Evolutionary conservation across 768 basidiomycete species (phyloP).

Genomic region (Steccherinum ochraceum): DNA sequence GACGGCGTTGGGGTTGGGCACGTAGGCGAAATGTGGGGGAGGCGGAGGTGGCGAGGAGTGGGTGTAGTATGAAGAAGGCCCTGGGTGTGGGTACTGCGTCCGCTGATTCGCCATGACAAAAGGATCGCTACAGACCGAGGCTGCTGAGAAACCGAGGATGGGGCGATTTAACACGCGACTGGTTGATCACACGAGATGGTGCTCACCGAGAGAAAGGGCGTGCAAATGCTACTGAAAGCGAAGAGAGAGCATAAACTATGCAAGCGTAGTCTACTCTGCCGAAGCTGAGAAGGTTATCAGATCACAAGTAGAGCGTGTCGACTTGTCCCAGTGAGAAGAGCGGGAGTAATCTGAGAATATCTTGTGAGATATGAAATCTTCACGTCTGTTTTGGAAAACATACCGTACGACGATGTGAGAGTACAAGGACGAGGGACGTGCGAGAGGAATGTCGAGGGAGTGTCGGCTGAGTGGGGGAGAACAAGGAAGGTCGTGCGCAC

Average conservation of each 20-base stretch:
- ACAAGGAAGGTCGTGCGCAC: neutral
- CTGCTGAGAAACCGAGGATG: neutral
- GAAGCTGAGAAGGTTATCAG: neutral
- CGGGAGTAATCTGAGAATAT: neutral
- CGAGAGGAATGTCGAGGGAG: no score
- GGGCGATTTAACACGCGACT: neutral
- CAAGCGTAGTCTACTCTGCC: neutral
- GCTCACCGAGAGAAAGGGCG: neutral
- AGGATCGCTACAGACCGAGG: neutral
- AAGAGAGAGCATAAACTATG: neutral
- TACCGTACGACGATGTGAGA: neutral
- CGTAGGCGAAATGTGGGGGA: constrained; percentile 18
- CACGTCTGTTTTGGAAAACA: neutral
- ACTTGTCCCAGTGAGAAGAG: neutral
- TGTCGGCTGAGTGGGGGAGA: neutral
- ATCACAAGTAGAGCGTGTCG: neutral
- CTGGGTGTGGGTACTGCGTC: constrained; percentile 27
- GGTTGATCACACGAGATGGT: neutral
- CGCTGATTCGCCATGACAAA: constrained; percentile 24
- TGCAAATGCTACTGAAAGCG: constrained; percentile 1
- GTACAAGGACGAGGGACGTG: neutral
- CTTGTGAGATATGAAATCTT: neutral
- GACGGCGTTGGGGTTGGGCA: constrained; percentile 15
- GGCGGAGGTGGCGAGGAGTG: constrained; percentile 21
- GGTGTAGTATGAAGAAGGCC: constrained; percentile 26